Evolutionary conservation across 257 asterid species (phyloP), one percentile per base, ranked within the genome.

Genomic region (Solanum appendiculatum): DNA sequence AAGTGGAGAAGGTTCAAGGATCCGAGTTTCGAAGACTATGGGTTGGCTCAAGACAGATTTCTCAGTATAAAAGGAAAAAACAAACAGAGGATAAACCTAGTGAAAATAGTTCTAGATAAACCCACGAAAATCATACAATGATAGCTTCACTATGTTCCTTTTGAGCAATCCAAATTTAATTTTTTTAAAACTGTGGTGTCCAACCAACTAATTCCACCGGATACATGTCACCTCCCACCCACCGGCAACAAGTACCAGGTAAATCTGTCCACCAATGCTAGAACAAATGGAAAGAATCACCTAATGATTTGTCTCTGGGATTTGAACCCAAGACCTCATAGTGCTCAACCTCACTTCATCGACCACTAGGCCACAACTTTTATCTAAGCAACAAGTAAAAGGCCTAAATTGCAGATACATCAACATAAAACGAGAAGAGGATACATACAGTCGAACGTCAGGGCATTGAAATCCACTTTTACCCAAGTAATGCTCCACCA

Each of bases 381-480:
- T n/a, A 25, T 44, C 21, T 78, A 7, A 44, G n/a, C 37, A 78
- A 8, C 40, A 69, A 69, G 40, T 69, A 33, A 70, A 70, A 70
- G 18, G 6, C 15, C 16, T 73, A 77, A 13, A 60, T 63, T 23
- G 72, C 16, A 86, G 36, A 9, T 75, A 68, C 16, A 54, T 42
- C 60, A 77, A 34, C 16, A 34, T 0, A 36, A 72, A 72, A 72
- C 7, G 81, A 0, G 93, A 73, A 83, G 36, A 86, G 92, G 86
- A 84, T 89, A 93, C 97, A 93, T 93, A 97, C 99, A 97, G 89
- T 93, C 99, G 96, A 88, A 94, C 94, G 92, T 97, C 99, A 60
- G 99, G 99, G 83, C 98, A 95, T 74, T 95, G 99, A 87, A 97
- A 97, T 39, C 99, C 99, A 85, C 98, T 94, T 88, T 95, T 97